Percentiles rank a stretch among this genome's conserved stretches.
Evolutionary conservation across 768 basidiomycete species (phyloP).

Genomic region (Podaxis sp.): DNA sequence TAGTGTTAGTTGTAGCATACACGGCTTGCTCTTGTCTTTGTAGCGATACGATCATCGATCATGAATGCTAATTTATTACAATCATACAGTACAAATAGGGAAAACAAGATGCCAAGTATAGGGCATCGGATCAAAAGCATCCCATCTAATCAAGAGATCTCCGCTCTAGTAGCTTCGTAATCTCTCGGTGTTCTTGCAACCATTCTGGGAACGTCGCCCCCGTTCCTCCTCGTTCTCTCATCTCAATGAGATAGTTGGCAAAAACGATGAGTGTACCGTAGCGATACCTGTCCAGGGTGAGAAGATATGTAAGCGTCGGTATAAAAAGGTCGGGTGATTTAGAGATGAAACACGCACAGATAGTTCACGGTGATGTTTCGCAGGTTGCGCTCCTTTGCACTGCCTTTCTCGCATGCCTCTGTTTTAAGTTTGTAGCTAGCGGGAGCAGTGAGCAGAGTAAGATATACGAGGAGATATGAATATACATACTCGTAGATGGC

Average conservation of each 20-base stretch:
- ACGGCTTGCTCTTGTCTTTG: not conserved
- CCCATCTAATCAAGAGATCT: slow-evolving; percentile 59
- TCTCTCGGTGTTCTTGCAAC: slow-evolving; percentile 83
- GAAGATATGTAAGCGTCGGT: not conserved
- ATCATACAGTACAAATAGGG: slow-evolving; percentile 7
- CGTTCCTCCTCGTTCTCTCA: slow-evolving; percentile 32
- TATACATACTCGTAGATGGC: slow-evolving; percentile 86
- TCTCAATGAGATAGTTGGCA: slow-evolving; percentile 91
- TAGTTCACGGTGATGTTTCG: slow-evolving; percentile 84
- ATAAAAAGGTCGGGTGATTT: not conserved
- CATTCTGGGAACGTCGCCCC: slow-evolving; percentile 72
- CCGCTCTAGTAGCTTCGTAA: slow-evolving; percentile 67
- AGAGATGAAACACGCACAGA: slow-evolving; percentile 44
- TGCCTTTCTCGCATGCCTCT: slow-evolving; percentile 79
- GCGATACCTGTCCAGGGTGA: slow-evolving; percentile 55
- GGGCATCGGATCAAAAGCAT: slow-evolving; percentile 1
- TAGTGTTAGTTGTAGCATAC: slow-evolving; percentile 1
- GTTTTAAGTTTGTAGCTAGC: slow-evolving; percentile 87
- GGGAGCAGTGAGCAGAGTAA: slow-evolving; percentile 3
- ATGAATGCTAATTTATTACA: not conserved
- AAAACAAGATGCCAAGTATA: not conserved
- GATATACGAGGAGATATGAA: not conserved
- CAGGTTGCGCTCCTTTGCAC: slow-evolving; percentile 72
- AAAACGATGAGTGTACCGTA: slow-evolving; percentile 94
- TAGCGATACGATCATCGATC: not conserved